Evolutionary conservation across 169 alveolate species (phyloP), one percentile per base, ranked within the genome.

Genomic region (Plasmodium inui): DNA sequence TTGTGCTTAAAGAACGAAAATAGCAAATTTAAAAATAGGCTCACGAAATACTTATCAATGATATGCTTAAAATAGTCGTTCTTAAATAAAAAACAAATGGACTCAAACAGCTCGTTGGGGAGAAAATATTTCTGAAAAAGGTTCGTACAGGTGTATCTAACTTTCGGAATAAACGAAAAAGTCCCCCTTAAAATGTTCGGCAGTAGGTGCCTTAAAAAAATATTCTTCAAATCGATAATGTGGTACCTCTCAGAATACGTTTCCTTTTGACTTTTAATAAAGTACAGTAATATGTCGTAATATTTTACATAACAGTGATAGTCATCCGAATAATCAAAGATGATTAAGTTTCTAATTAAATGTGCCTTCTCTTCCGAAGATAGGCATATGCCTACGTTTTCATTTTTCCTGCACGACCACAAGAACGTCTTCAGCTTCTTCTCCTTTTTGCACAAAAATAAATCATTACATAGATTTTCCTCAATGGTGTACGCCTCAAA

Each of bases 111-210:
- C 61, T 89, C 89, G 32, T 67, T 78, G 41, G 44, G 32, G 32
- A 89, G 53, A 41, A 89, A 89, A 79, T 61, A 41, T 79, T 89
- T 78, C 41, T 89, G 86, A 89, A 89, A 89, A 26, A 89, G 55
- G n/a, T 89, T 76, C 32, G 17, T 79, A 22, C 94, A 89, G 7
- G 90, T 39, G 50, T 79, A 34, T 67, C 82, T 34, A 61, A 89
- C 53, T 12, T 67, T 78, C 46, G 94, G 94, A 67, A 89, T 55
- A 57, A 34, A 79, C 19, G 94, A 89, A 89, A 89, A 89, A 17
- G 89, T 89, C 28, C 94, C 94, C 53, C 94, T 89, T 79, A 89
- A 79, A 78, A 89, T 89, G 22, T 89, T 89, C 61, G 94, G 94
- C 71, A 89, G 82, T 57, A 89, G 39, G 44, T 26, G 44, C 22